Base-by-base conservation (phyloP, 2,329 filamentous ascomycete species). In the Gnomoniopsis smithogilvyi region DNA sequence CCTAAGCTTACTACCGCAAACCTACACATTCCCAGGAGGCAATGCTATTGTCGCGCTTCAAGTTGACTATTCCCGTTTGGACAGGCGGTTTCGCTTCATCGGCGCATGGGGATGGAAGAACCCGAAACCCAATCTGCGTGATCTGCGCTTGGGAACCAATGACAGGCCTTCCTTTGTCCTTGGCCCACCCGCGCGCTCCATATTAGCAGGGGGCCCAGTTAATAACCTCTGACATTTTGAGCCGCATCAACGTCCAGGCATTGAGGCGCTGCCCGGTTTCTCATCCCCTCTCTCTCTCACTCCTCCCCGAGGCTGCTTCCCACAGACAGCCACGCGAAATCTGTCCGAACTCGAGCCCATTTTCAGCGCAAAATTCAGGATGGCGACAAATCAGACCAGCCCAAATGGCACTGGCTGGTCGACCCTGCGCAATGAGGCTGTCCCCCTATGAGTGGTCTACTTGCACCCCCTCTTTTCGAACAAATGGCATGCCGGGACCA, bases 121-220 rank as follows among this genome's bases (percentile, higher is more conserved):
- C 65, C 59, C 74, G 74, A 77, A 76, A 77, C 74, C 62, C 64
- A 64, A 60, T 60, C 62, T 69, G 70, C 69, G 67, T 72, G 68
- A 71, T 67, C 66, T 68, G 59, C 67, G 22, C 57, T 56, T 52
- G 24, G 58, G 10, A 15, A 3, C 26, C 22, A 33, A n/a, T 56
- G 47, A 52, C 53, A 41, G 7, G 38, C 11, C 22, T 22, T 15
- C 3, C 8, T 14, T 15, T 36, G n/a, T 36, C 17, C 21, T 60
- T 24, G 58, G 30, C 48, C 58, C 53, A 41, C 53, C 51, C 51
- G 47, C 66, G 60, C 70, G 67, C 71, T 67, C 68, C 50, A 59
- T 22, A 22, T 58, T 62, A 56, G 53, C 53, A 49, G 48, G 53
- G 64, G 64, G 21, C 54, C 61, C 34, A 54, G 62, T 63, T 62